Percentiles rank a stretch among this genome's conserved stretches.
Conservation (phyloP, 179 eudicot genomes). For the Camellia oleifera region DNA sequence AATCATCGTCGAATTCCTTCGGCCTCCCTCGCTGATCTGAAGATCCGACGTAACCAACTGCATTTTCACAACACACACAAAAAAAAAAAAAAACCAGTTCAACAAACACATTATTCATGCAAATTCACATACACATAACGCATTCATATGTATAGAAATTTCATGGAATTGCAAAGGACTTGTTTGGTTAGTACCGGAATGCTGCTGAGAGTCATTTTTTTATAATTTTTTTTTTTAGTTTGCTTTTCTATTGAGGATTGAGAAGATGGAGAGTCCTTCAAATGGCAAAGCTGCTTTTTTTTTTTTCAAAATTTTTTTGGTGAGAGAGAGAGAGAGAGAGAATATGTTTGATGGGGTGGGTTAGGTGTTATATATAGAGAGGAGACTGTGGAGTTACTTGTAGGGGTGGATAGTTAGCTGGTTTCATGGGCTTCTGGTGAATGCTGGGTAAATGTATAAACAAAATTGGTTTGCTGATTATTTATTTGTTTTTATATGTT, state of each 20-base stretch:
- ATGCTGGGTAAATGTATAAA: neutral
- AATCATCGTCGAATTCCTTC: conserved; percentile 44
- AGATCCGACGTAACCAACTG: conserved; percentile 9
- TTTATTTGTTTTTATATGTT: no score
- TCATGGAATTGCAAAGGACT: neutral
- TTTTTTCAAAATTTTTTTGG: neutral
- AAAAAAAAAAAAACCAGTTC: neutral
- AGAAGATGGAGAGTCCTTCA: neutral
- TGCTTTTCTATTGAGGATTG: neutral
- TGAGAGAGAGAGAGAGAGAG: neutral
- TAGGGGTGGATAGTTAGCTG: neutral
- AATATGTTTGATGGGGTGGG: neutral
- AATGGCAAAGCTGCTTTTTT: neutral
- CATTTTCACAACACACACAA: neutral
- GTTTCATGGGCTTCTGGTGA: neutral
- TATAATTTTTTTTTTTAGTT: no score
- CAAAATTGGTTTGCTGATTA: neutral
- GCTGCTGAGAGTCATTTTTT: conserved; percentile 10
- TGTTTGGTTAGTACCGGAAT: conserved; percentile 1
- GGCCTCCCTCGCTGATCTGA: neutral
- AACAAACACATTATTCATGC: neutral
- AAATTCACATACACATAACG: no score
- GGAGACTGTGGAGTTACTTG: neutral
- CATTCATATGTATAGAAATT: neutral
- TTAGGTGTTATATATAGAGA: neutral